These are phyloP conservation scores for Emydomyces testavorans DNA, from an alignment of 2,329 filamentous ascomycete species.

Conservation along the genomic window DNA sequence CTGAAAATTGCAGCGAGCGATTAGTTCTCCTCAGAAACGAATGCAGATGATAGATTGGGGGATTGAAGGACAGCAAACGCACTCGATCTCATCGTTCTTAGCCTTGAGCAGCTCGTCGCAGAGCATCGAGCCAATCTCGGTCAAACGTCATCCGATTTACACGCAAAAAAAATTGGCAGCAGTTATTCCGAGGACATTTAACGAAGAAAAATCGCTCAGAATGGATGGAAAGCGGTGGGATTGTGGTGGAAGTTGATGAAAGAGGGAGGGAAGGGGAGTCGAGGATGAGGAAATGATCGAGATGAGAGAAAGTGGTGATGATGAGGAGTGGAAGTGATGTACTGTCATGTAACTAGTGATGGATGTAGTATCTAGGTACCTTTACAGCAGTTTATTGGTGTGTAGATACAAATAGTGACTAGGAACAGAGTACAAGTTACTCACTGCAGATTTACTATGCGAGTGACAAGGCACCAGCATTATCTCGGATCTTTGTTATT, in stretches of 20 bases:
- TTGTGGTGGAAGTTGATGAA: conserved; percentile 27
- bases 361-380: too few species aligned
- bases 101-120: conserved; percentile 40
- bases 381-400: too few species aligned
- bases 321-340: too few species aligned
- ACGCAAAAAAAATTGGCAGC: conserved; percentile 33
- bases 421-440: too few species aligned
- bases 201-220: conserved; percentile 36
- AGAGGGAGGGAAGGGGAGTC: conserved; percentile 17
- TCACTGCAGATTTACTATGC: neutral
- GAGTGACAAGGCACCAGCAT: neutral
- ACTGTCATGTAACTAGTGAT: too few species aligned
- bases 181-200: conserved; percentile 33
- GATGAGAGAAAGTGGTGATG: too few species aligned
- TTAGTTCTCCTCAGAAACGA: conserved; percentile 19
- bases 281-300: neutral
- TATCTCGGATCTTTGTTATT: neutral
- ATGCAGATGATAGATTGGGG: conserved; percentile 15
- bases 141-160: conserved; percentile 41
- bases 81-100: conserved; percentile 44
- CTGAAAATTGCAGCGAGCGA: conserved; percentile 34
- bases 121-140: conserved; percentile 40
- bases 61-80: conserved; percentile 30
- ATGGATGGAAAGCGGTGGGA: conserved; percentile 34
- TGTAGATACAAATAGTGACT: too few species aligned